Conservation (phyloP, 192 early-diverging fungal species). For the Rhizophagus clarus region DNA sequence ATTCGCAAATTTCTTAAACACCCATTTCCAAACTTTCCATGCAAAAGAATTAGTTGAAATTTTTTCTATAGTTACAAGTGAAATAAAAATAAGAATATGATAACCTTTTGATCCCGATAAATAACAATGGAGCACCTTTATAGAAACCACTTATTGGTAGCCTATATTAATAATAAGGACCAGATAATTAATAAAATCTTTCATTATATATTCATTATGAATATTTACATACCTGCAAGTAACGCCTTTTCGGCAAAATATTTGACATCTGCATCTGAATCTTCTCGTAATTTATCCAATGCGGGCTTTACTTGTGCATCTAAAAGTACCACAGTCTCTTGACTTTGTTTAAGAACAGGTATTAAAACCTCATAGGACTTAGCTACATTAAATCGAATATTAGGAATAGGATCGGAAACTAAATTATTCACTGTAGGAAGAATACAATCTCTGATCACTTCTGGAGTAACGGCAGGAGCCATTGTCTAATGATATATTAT, state of each 20-base stretch:
- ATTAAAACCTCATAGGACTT: constrained; percentile 89
- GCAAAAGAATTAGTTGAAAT: not conserved
- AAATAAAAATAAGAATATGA: not conserved
- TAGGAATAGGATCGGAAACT: constrained; percentile 93
- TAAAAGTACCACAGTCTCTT: constrained; percentile 63
- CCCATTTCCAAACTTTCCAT: not conserved
- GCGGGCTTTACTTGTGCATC: constrained; percentile 77
- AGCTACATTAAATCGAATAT: constrained; percentile 99
- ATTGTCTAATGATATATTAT: constrained; percentile 61
- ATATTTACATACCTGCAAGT: constrained; percentile 39
- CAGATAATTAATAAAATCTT: not conserved
- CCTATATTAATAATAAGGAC: not conserved
- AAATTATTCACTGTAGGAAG: constrained; percentile 85
- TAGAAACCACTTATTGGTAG: not conserved
- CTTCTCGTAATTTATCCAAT: constrained; percentile 82
- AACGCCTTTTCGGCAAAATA: constrained; percentile 87
- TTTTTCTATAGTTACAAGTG: not conserved
- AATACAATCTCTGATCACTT: constrained; percentile 87
- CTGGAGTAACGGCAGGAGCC: constrained; percentile 80
- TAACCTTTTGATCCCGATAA: not conserved
- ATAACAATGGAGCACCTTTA: not conserved
- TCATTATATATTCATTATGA: not conserved
- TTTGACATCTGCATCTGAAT: constrained; percentile 91
- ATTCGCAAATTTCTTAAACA: not conserved
- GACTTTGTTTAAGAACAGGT: constrained; percentile 69